Evolutionary conservation across 306 rosid genomes (phyloP), one percentile per base, ranked within the genome.

Genomic region (Glycine latifolia): DNA sequence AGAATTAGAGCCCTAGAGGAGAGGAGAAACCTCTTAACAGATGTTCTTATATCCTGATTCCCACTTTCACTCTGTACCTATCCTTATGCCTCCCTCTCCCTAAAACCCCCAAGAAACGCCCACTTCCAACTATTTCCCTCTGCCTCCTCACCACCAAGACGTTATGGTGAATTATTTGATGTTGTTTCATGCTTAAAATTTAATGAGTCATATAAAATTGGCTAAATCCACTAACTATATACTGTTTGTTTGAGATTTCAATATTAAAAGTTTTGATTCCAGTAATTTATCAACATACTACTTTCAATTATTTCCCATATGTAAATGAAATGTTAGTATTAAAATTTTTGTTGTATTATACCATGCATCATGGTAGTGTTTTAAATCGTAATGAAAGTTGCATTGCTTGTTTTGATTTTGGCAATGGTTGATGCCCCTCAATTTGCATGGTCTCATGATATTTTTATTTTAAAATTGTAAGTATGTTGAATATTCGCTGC

Each of bases 1-100:
- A 5, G 4, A 39, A 44, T 43, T 44, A 10, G 37, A 15, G 73
- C 7, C 16, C 4, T 15, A 35, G 16, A 44, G 53, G 52, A 8
- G 33, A n/a, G 72, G 71, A 39, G 49, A 43, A 67, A 44, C 35
- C 54, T 67, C 73, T 55, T 43, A 44, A 67, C 50, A 67, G 3
- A 39, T 67, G 31, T 67, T 67, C 52, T 1, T 35, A 15, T 14
- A 33, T 43, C 72, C 72, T 7, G 13, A n/a, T n/a, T 67, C 52
- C 50, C 48, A 6, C 71, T 13, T 35, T 65, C 54, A 15, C 31
- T 55, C 49, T n/a, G 43, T 65, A 39, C 50, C 52, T 31, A 60
- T 16, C 33, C 33, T 39, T 20, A 65, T 37, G 6, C 71, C 26
- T 65, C 9, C 1, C 49, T 41, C 49, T 17, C 5, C 10, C 60